phyloP scores from a whole-genome alignment of 352 stramenopile species.

The Globisporangium yorkense region DNA sequence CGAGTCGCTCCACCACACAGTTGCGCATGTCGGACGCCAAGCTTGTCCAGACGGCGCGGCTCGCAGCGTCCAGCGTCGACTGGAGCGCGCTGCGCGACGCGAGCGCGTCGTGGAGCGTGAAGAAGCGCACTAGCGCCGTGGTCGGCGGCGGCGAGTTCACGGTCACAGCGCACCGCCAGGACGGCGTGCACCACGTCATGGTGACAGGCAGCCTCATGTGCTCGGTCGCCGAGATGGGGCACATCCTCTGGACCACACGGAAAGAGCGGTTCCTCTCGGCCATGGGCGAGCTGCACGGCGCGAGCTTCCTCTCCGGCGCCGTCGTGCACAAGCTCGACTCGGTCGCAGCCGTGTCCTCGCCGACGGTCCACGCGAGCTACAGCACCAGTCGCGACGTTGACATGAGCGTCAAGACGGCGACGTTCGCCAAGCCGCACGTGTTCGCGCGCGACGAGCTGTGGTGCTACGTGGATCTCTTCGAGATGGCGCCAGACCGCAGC shows the following conservation, averaged over 20 bases:
- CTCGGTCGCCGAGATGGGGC: conserved; percentile 24
- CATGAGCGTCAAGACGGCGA: conserved; percentile 25
- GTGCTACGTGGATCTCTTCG: conserved; percentile 26
- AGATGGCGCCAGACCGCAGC: conserved; percentile 2
- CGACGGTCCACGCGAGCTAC: background rate
- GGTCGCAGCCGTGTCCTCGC: background rate
- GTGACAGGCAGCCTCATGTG: conserved; percentile 19
- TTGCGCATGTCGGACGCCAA: conserved; percentile 3
- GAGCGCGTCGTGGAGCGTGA: conserved; percentile 2
- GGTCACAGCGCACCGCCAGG: conserved; percentile 10
- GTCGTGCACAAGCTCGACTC: conserved; percentile 16
- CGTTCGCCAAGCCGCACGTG: conserved; percentile 21
- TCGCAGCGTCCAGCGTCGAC: conserved; percentile 5
- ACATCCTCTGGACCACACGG: conserved; percentile 19
- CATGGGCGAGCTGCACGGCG: conserved; percentile 27
- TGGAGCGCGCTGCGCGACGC: conserved; percentile 6
- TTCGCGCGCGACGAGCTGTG: conserved; percentile 24
- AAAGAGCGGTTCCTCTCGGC: conserved; percentile 14
- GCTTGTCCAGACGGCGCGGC: background rate
- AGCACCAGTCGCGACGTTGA: background rate
- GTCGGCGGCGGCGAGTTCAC: conserved; percentile 12
- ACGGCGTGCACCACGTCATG: conserved; percentile 9
- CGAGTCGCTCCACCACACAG: background rate
- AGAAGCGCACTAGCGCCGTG: conserved; percentile 2
- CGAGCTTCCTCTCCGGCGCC: conserved; percentile 20